phyloP scores from a whole-genome alignment of 2,329 filamentous ascomycete species.

The Cordyceps javanica region DNA sequence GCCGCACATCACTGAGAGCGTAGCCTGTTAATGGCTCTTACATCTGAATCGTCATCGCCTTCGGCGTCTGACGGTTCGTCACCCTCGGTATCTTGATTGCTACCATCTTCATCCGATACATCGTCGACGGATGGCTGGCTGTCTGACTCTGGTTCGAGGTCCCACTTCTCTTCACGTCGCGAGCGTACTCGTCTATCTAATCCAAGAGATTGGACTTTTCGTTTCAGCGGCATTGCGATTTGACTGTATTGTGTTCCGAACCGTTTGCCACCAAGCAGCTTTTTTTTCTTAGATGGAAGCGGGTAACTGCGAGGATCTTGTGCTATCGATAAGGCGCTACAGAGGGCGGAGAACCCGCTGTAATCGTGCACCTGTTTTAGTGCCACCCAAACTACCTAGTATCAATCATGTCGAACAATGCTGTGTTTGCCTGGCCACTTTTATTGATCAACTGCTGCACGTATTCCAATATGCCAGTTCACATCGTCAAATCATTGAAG shows the following conservation, averaged over 20 bases:
- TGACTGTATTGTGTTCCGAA: background rate
- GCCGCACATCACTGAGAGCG: background rate
- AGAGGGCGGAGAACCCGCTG: background rate
- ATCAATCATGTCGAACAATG: too few relatives aligned
- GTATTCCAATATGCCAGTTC: background rate
- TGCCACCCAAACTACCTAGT: too few relatives aligned
- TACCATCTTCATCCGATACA: constrained; percentile 23
- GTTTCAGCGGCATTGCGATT: constrained; percentile 29
- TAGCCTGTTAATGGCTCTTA: constrained; percentile 8
- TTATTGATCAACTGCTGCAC: background rate
- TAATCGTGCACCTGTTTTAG: background rate
- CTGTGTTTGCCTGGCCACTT: background rate
- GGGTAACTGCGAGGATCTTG: background rate
- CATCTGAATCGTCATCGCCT: constrained; percentile 25
- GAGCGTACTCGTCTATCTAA: constrained; percentile 39
- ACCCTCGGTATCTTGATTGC: constrained; percentile 23
- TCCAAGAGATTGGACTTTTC: constrained; percentile 32
- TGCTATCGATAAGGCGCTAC: constrained; percentile 7
- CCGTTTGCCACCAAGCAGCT: background rate
- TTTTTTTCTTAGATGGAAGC: background rate
- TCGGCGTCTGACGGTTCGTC: constrained; percentile 24
- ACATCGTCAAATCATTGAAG: background rate
- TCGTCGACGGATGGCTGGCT: constrained; percentile 22
- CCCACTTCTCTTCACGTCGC: constrained; percentile 38
- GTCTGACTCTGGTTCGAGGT: constrained; percentile 27